Base-by-base conservation (phyloP, 768 basidiomycete species). In the Hericium erinaceus region DNA sequence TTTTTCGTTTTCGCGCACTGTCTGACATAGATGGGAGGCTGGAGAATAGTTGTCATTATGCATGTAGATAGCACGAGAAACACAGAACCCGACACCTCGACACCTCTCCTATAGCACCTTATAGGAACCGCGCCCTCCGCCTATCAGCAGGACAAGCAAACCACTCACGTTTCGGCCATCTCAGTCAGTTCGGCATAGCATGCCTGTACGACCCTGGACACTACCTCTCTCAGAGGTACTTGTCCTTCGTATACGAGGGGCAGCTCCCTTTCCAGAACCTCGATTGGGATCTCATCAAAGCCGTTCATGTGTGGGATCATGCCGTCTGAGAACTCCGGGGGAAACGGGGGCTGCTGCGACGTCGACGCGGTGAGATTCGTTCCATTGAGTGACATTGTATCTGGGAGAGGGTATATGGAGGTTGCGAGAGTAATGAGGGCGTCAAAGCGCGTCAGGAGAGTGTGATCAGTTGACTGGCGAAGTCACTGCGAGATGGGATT, bases 141-240 rank as follows among this genome's bases (percentile, higher is more conserved):
- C 16, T 66, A 69, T 51, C 41, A 51, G 49, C 49, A 39, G 13
- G 48, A 46, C 20, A 61, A n/a, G 5, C 20, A 6, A 4, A 60
- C 22, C 7, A 69, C 87, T 69, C 70, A 94, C 90, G 89, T 92
- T 76, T 95, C 93, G 39, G 88, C 83, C 65, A 90, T 73, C 69
- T 91, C 92, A 1, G 82, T 82, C 40, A 95, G 72, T 66, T 94
- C 89, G 22, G 87, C 83, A 70, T 90, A 95, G 64, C 91, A 84
- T 41, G 84, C 78, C 66, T 91, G 89, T 64, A 82, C 77, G 41
- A 91, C 79, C 57, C 89, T 80, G 41, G 89, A 88, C 39, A 94
- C 75, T 41, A 94, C 67, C 48, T 90, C 86, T 18, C 82, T 80
- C 9, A 95, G 73, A 0, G 80, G 77, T 13, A 92, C 75, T 66